A percentile compares a stretch with the other conserved stretches of the same genome.
Evolutionary conservation across 257 asterid species (phyloP).

Genomic region (Nicotiana sylvestris): DNA sequence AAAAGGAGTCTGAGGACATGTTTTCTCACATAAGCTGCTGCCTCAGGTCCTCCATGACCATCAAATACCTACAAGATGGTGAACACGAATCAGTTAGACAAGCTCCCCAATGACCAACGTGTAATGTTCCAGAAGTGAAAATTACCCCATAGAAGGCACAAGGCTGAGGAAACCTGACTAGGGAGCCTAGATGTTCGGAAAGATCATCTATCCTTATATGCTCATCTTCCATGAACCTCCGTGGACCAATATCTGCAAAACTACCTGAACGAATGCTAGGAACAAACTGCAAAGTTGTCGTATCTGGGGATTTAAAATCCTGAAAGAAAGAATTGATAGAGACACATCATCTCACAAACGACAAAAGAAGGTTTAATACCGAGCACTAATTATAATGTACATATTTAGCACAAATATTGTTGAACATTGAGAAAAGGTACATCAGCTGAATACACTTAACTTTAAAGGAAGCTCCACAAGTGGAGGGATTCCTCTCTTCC

Average conservation of each 20-base stretch:
- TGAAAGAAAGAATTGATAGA: conserved; percentile 12
- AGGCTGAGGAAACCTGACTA: conserved; percentile 49
- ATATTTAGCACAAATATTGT: background rate
- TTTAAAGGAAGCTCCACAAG: background rate
- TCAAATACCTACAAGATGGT: conserved; percentile 50
- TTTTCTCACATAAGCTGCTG: conserved; percentile 60
- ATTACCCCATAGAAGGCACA: conserved; percentile 73
- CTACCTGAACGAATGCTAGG: conserved; percentile 72
- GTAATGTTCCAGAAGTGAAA: background rate
- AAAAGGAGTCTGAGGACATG: conserved; percentile 56
- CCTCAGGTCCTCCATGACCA: conserved; percentile 92
- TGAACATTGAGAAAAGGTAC: background rate
- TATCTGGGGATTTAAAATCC: conserved; percentile 46
- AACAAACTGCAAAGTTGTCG: conserved; percentile 27
- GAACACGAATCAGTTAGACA: background rate
- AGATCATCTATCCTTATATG: conserved; percentile 73
- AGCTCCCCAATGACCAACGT: background rate
- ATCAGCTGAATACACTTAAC: background rate
- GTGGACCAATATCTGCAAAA: conserved; percentile 68
- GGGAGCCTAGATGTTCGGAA: conserved; percentile 53
- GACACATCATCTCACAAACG: background rate
- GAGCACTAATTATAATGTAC: background rate
- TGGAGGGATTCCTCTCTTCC: background rate
- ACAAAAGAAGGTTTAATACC: background rate
- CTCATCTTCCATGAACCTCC: conserved; percentile 80